These are phyloP conservation scores for Pseudovirgaria hyperparasitica DNA, from an alignment of 2,329 filamentous ascomycete species.

Conservation along the genomic window DNA sequence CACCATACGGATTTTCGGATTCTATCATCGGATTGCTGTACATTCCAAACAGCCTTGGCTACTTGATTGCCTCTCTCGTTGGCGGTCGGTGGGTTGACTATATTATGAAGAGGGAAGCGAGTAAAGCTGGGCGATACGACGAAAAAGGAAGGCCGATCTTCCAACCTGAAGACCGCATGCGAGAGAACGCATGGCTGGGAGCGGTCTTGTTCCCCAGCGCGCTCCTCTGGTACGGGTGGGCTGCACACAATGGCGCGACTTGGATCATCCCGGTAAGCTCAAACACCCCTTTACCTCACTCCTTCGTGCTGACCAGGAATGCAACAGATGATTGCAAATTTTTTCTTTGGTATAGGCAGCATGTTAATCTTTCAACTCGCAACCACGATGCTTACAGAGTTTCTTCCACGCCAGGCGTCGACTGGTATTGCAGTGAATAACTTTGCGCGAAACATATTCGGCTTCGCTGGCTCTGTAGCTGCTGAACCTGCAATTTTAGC, in stretches of 20 bases:
- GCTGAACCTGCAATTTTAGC: conserved; percentile 21
- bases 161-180: conserved; percentile 26
- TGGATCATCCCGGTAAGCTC: conserved; percentile 17
- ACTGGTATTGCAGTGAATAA: conserved; percentile 27
- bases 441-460: conserved; percentile 25
- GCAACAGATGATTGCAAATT: conserved; percentile 21
- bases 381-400: conserved; percentile 28
- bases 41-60: conserved; percentile 24
- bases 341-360: conserved; percentile 26
- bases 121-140: conserved; percentile 22
- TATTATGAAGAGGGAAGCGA: conserved; percentile 27
- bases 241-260: conserved; percentile 16
- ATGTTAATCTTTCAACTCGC: conserved; percentile 27
- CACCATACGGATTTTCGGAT: conserved; percentile 23
- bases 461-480: conserved; percentile 22
- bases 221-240: conserved; percentile 26
- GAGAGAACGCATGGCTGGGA: conserved; percentile 27
- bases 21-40: conserved; percentile 25
- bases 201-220: conserved; percentile 22
- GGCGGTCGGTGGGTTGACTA: conserved; percentile 27
- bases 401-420: conserved; percentile 23
- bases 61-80: conserved; percentile 20
- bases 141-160: conserved; percentile 21
- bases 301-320: not conserved
- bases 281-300: not conserved